Conservation (phyloP, 73 alveolate genomes). For the Paraurostyla sp. region DNA sequence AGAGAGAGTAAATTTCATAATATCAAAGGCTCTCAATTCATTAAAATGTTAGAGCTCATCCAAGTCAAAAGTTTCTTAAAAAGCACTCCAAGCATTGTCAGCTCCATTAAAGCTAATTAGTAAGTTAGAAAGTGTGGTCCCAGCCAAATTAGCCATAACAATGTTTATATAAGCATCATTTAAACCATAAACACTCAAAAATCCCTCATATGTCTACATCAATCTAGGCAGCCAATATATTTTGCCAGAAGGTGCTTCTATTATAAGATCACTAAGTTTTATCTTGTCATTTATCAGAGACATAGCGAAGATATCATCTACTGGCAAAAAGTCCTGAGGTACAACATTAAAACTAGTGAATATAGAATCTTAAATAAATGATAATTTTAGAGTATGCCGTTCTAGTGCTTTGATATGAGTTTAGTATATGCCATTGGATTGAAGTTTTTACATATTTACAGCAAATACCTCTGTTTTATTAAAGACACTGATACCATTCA, state of each 20-base stretch:
- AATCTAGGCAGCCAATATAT: slow-evolving; percentile 21
- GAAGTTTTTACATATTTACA: background rate
- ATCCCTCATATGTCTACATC: slow-evolving; percentile 6
- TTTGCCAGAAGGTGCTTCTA: background rate
- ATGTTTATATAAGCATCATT: slow-evolving; percentile 14
- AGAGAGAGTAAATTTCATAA: background rate
- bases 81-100: background rate
- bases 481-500: slow-evolving; percentile 1
- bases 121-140: background rate
- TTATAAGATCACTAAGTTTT: background rate
- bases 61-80: background rate
- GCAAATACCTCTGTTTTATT: slow-evolving; percentile 9
- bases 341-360: slow-evolving; percentile 28
- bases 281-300: background rate
- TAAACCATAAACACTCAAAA: background rate
- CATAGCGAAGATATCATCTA: slow-evolving; percentile 11
- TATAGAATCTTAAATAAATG: background rate
- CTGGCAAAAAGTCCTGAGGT: slow-evolving; percentile 12
- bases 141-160: slow-evolving; percentile 40
- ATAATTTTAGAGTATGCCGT: background rate
- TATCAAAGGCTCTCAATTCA: slow-evolving; percentile 5
- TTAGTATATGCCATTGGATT: background rate
- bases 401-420: background rate
- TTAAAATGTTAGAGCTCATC: background rate
- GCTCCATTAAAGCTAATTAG: background rate